These are phyloP conservation scores for Santalum album DNA, from an alignment of 164 flowering plant genomes.

Conservation along the genomic window DNA sequence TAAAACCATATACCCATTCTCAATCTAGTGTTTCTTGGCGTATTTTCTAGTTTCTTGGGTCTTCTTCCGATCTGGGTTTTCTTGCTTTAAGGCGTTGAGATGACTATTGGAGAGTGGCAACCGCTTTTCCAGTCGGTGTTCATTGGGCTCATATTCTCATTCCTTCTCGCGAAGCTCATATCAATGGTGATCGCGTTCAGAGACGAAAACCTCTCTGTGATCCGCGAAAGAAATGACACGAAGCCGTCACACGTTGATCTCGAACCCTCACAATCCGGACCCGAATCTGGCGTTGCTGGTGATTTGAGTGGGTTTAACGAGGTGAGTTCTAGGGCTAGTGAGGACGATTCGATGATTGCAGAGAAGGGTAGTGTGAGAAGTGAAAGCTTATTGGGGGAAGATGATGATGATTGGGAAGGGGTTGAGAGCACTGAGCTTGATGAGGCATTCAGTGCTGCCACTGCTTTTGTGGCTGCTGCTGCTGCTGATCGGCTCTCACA, in stretches of 20 bases:
- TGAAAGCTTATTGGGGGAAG: slow-evolving; percentile 27
- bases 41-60: too few species aligned
- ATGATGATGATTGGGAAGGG: slow-evolving; percentile 94
- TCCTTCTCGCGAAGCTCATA: slow-evolving; percentile 78
- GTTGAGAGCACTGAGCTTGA: slow-evolving; percentile 92
- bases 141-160: slow-evolving; percentile 72
- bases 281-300: not conserved
- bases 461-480: slow-evolving; percentile 82
- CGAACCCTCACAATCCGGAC: not conserved
- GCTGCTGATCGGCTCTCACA: slow-evolving; percentile 65
- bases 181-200: slow-evolving; percentile 63
- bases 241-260: not conserved
- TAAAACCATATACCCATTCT: too few species aligned
- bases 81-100: too few species aligned
- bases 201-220: slow-evolving; percentile 47
- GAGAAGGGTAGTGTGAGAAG: slow-evolving; percentile 29
- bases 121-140: slow-evolving; percentile 55
- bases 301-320: slow-evolving; percentile 2
- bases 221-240: slow-evolving; percentile 12
- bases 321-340: slow-evolving; percentile 11
- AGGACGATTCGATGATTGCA: slow-evolving; percentile 29
- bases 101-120: slow-evolving; percentile 59
- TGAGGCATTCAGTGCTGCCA: slow-evolving; percentile 88
- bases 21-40: too few species aligned
- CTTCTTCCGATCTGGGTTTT: too few species aligned